These are phyloP conservation scores for Ustilago nuda DNA, from an alignment of 1,284 basidiomycete species.

Conservation along the genomic window DNA sequence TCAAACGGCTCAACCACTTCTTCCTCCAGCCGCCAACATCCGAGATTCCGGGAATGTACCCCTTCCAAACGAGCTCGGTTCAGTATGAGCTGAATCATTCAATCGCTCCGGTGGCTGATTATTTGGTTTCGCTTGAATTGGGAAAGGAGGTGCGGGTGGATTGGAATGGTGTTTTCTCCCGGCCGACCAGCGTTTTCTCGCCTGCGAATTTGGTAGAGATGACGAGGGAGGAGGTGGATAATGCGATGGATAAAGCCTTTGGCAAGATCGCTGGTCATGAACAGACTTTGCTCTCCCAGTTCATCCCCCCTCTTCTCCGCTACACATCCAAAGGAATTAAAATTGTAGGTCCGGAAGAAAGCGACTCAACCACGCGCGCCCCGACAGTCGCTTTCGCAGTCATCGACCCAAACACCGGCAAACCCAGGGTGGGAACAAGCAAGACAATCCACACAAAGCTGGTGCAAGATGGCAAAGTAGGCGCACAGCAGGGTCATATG, in stretches of 20 bases:
- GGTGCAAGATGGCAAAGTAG: constrained; percentile 74
- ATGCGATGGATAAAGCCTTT: constrained; percentile 59
- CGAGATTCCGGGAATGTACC: constrained; percentile 74
- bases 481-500: constrained; percentile 82
- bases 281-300: constrained; percentile 70
- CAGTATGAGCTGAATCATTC: constrained; percentile 79
- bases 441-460: constrained; percentile 73
- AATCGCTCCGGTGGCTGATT: constrained; percentile 75
- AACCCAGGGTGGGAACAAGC: constrained; percentile 73
- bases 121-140: constrained; percentile 74
- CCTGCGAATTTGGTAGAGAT: background rate
- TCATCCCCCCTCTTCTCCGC: constrained; percentile 71
- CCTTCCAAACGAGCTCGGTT: constrained; percentile 73
- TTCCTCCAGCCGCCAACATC: constrained; percentile 72
- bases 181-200: background rate
- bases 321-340: constrained; percentile 71
- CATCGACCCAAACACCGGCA: constrained; percentile 54
- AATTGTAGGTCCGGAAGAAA: constrained; percentile 75
- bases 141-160: constrained; percentile 16
- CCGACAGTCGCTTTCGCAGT: constrained; percentile 82
- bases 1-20: constrained; percentile 77
- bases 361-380: constrained; percentile 69
- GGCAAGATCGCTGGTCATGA: constrained; percentile 72
- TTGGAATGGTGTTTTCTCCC: constrained; percentile 21
- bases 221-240: constrained; percentile 2